A percentile compares a stretch with the other conserved stretches of the same genome.
Conservation (phyloP, 2,329 filamentous ascomycete species). For the Trichoderma gracile region DNA sequence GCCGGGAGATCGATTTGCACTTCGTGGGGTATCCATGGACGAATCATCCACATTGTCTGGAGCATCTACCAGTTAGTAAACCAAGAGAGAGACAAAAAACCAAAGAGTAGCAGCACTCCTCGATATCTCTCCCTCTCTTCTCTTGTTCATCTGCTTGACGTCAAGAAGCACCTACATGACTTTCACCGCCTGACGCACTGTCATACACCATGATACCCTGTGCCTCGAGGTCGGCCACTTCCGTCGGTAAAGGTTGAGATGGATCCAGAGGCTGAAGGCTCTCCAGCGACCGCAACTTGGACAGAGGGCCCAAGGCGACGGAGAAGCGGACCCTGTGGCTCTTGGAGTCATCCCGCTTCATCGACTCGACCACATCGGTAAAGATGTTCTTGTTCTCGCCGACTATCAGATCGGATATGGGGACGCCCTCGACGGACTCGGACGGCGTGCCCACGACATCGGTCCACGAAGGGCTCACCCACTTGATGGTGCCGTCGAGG, state of each 20-base stretch:
- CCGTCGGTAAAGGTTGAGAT: conserved; percentile 40
- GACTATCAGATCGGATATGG: conserved; percentile 78
- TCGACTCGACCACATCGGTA: conserved; percentile 77
- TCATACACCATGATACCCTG: conserved; percentile 99
- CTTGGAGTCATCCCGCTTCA: conserved; percentile 89
- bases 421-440: conserved; percentile 70
- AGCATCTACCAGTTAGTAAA: conserved; percentile 21
- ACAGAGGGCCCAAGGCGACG: conserved; percentile 67
- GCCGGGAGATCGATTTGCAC: conserved; percentile 93
- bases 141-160: neutral
- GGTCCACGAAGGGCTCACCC: conserved; percentile 95
- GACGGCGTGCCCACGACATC: conserved; percentile 83
- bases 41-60: conserved; percentile 99
- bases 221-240: conserved; percentile 77
- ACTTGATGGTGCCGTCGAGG: conserved; percentile 85
- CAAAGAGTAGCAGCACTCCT: neutral
- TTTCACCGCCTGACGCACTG: conserved; percentile 78
- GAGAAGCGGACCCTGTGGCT: conserved; percentile 88
- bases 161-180: conserved; percentile 64
- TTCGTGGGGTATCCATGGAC: conserved; percentile 86
- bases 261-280: conserved; percentile 43
- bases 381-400: conserved; percentile 79
- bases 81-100: neutral
- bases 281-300: conserved; percentile 58
- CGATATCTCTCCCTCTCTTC: neutral